phyloP scores from a whole-genome alignment of 2,329 filamentous ascomycete genomes.

The Botrytis elliptica region DNA sequence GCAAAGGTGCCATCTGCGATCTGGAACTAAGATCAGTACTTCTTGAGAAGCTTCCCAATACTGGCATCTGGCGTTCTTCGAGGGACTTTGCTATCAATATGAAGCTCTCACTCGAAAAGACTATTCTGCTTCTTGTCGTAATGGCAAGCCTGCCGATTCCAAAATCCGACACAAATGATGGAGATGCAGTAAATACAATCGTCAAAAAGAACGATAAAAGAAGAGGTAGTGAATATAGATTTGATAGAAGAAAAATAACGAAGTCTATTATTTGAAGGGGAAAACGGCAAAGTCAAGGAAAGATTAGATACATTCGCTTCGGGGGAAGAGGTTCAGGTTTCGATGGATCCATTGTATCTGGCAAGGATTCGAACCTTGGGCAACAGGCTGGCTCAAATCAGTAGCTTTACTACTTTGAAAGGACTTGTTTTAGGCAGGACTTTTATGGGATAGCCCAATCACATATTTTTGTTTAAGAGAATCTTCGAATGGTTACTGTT shows the following conservation, averaged over 20 bases:
- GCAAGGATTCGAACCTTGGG: not conserved
- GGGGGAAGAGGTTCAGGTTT: not conserved
- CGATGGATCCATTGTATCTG: not conserved
- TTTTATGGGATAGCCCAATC: not conserved
- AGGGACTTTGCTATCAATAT: rapidly evolving
- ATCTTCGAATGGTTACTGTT: not conserved
- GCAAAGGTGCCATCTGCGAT: not conserved
- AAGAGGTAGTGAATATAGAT: not conserved
- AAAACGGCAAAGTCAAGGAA: not conserved
- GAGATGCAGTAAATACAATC: not conserved
- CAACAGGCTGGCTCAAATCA: not conserved
- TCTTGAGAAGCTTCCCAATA: not conserved
- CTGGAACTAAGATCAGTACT: not conserved
- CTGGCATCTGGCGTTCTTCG: not conserved
- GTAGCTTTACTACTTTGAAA: not conserved
- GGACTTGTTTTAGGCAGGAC: not conserved
- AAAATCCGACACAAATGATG: not conserved
- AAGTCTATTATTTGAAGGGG: not conserved
- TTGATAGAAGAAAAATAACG: not conserved
- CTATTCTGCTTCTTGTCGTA: not conserved
- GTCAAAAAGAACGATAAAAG: not conserved
- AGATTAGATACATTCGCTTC: not conserved
- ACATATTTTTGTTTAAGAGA: not conserved
- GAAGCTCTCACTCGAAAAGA: not conserved
- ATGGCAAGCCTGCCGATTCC: not conserved